Base-by-base conservation (phyloP, 1,139 yeast genomes). In the Debaryomyces sp. region DNA sequence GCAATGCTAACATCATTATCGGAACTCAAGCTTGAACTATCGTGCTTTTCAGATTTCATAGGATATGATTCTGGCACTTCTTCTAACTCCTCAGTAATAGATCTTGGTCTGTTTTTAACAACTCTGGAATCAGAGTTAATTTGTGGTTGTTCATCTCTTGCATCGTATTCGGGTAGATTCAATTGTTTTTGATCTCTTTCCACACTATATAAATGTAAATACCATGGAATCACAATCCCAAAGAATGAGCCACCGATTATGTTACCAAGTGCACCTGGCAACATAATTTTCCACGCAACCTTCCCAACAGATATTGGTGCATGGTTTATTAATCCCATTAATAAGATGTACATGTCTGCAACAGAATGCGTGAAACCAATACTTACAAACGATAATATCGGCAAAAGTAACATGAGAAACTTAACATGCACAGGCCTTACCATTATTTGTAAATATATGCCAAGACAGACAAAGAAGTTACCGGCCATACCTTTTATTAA, bases 371-470 rank as follows among this genome's bases (percentile, higher is more conserved):
- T 82, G 64, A 83, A 88, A 0, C 95, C 95, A 71, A 85, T 72
- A 1, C 84, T 58, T 7, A 87, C 95, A 63, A 88, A 86, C 0
- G 91, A 81, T 65, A 87, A 85, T 10, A 88, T 74, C 0, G 96
- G 95, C 22, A 87, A 61, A 6, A 73, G 57, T 70, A 88, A 78
- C 71, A 85, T 67, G n/a, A 86, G 41, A 41, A 85, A 75, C 58
- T 87, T 87, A 36, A 89, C 95, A 60, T 88, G 95, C n/a, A 85
- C 59, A 0, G 96, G 95, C 58, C 85, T 87, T 8, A 87, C 87
- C 84, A 87, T 80, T 33, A 89, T 68, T 61, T 88, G 95, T 47
- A 88, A 66, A 64, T 87, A 88, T 8, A 87, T 83, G 0, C 91
- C 95, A 43, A 88, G 66, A 45, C 85, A 81, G 22, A 88, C 95